Evolutionary conservation across 306 rosid genomes (phyloP).

Genomic region (Spatholobus suberectus): DNA sequence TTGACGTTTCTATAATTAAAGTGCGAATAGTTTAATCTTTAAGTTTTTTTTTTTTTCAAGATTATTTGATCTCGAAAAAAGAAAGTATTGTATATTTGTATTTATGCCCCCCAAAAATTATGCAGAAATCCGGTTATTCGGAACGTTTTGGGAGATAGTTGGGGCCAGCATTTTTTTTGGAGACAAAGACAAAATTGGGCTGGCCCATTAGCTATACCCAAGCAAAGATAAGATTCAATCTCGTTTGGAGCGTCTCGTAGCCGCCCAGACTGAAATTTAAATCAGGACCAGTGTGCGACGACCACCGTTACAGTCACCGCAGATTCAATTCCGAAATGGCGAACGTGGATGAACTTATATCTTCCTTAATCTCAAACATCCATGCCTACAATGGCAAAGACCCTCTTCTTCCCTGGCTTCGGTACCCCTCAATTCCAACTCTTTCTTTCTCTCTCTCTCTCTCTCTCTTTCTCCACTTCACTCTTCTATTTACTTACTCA

Average conservation of each 20-base stretch:
- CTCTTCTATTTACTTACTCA: conserved; percentile 10
- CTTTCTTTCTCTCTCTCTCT: too few relatives aligned
- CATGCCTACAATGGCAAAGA: conserved; percentile 79
- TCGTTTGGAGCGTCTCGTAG: background rate
- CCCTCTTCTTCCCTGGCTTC: conserved; percentile 97
- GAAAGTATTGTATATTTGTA: too few relatives aligned
- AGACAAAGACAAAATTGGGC: too few relatives aligned
- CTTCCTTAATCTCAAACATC: conserved; percentile 70
- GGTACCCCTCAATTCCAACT: conserved; percentile 49
- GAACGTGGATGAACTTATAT: conserved; percentile 58
- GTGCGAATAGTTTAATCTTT: too few relatives aligned
- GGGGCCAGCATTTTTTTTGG: too few relatives aligned
- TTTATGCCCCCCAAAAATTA: too few relatives aligned
- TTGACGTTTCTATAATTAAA: too few relatives aligned
- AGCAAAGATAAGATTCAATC: background rate
- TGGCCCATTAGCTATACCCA: background rate
- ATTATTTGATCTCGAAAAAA: too few relatives aligned
- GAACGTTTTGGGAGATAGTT: too few relatives aligned
- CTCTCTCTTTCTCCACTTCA: conserved; percentile 24
- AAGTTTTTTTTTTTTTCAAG: too few relatives aligned
- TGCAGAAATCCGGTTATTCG: too few relatives aligned
- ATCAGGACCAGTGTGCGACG: conserved; percentile 11
- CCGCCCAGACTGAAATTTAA: conserved; percentile 55
- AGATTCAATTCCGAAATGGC: conserved; percentile 36
- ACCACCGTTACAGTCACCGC: conserved; percentile 39